Evolutionary conservation across 2,329 filamentous ascomycete genomes (phyloP), one percentile per base, ranked within the genome.

Genomic region (Colletotrichum simmondsii): DNA sequence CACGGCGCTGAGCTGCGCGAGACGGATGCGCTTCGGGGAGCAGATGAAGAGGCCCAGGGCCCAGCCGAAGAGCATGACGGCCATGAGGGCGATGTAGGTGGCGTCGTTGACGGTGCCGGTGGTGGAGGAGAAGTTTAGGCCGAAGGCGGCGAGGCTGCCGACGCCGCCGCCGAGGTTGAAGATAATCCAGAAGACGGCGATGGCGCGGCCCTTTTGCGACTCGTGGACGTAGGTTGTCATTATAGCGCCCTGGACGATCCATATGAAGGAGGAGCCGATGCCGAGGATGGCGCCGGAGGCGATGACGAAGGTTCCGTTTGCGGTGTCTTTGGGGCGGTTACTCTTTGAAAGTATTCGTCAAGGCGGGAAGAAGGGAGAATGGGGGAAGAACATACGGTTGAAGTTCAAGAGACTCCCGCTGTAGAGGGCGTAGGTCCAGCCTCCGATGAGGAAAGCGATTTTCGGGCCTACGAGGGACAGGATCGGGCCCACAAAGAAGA

Each of bases 1-100:
- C 2, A 80, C 81, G 2, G 75, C 75, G 37, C 84, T 77, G 14
- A 85, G 77, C 75, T 84, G 81, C 0, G 79, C 77, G 0, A 83
- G 77, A 32, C 81, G 81, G 28, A 87, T 83, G 37, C 83, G 82
- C 11, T 82, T 80, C 0, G 87, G 86, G 7, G 84, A 83, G 75
- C 86, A 88, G 73, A 88, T 85, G 75, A 88, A 83, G 14, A 86
- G 72, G 22, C 84, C 85, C 8, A 88, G 77, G 0, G 81, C 61
- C 82, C 86, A 87, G n/a, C 87, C 87, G 46, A 87, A 78, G 4
- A 83, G 76, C 86, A 88, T 88, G 65, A 88, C 83, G 37, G 82
- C 79, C 75, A 88, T 80, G 24, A 87, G 80, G 24, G 86, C 86
- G 46, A 87, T 85, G 74, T 89, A 88, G 7, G 87, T 89, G 22